Conservation (phyloP, 31 red algal genomes). For the Pterothamnion heteromorphum region DNA sequence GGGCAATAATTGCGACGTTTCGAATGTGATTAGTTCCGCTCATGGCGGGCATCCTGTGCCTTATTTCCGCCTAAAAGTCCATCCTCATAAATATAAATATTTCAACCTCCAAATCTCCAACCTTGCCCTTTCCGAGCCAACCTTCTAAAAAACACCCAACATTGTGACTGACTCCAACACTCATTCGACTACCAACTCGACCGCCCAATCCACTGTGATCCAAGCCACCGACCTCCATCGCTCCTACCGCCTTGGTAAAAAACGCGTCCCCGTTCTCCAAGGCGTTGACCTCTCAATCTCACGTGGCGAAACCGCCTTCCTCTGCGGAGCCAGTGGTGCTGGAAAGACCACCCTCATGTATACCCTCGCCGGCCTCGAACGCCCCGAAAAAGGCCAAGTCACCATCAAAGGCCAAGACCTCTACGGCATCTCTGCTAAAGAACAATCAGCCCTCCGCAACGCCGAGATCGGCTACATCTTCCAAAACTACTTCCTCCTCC, state of each 20-base stretch:
- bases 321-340: background rate
- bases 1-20: too few species aligned
- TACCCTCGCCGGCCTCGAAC: background rate
- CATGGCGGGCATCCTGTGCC: too few species aligned
- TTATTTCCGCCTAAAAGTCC: too few species aligned
- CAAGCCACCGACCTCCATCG: background rate
- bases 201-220: too few species aligned
- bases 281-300: background rate
- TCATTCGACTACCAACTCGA: too few species aligned
- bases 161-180: too few species aligned
- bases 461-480: background rate
- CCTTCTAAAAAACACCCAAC: too few species aligned
- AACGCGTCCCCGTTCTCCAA: background rate
- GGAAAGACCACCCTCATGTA: constrained; percentile 19
- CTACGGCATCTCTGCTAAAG: background rate
- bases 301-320: background rate
- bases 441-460: background rate
- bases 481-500: background rate
- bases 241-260: background rate
- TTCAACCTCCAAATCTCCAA: too few species aligned
- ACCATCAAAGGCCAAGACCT: background rate
- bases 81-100: too few species aligned
- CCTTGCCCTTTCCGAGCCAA: too few species aligned
- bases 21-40: too few species aligned
- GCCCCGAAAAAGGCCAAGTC: background rate